Base-by-base conservation (phyloP, 2,329 filamentous ascomycete species). In the Aotearoamyces nothofagi region DNA sequence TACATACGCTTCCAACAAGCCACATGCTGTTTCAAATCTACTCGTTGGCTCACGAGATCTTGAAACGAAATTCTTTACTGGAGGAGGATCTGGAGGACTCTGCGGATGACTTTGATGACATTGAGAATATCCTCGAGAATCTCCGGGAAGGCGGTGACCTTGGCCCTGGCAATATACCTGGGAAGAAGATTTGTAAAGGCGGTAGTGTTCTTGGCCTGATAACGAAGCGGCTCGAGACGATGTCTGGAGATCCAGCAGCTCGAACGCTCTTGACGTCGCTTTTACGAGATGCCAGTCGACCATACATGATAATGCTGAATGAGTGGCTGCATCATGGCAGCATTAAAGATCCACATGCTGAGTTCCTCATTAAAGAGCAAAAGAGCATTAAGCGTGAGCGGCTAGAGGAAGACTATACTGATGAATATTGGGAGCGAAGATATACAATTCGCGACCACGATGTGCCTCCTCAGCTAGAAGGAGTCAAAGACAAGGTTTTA, bases 351-450 rank as follows among this genome's bases (percentile, higher is more conserved):
- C 83, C 86, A 1, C 87, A 96, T 50, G 70, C 76, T 1, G 90
- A 98, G 51, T 98, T 98, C 42, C 58, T 98, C 30, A 76, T 98
- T 47, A 92, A 92, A 47, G 90, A 96, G 52, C 83, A 93, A 44
- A 92, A 87, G 53, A 93, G 86, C 46, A 94, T 98, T 43, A 78
- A 78, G 33, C 71, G 90, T 22, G 90, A 96, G 50, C 69, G 81
- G 34, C 60, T 98, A 3, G 84, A 96, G 47, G 78, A 93, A 48
- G 90, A 98, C 51, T 98, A 96, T 46, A 98, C 87, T 0, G 90
- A 98, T 51, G 90, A 98, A 47, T 98, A 98, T 53, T 98, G 90
- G 90, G 90, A 98, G 51, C 83, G 92, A 47, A 69, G 90, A 38
- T 98, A 98, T 49, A 96, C 90, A 4, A 78, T 98, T 37, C 77